Percentiles rank a stretch among this genome's conserved stretches.
These are phyloP conservation scores for Cladophialophora chaetospira DNA, from an alignment of 2,329 filamentous ascomycete species.

Conservation along the genomic window DNA sequence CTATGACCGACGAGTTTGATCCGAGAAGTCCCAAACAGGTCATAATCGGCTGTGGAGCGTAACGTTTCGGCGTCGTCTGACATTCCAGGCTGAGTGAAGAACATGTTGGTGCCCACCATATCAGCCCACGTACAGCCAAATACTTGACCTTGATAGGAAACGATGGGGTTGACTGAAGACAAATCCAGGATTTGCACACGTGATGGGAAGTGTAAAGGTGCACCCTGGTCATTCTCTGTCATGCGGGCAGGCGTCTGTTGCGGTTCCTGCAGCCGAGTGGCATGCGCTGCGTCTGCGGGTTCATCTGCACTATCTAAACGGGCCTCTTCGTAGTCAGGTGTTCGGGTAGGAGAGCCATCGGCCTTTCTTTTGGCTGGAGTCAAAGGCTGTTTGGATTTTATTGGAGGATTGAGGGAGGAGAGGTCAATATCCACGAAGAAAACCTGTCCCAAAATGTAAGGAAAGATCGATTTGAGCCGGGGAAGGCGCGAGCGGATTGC, in stretches of 20 bases:
- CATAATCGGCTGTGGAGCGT: conserved; percentile 55
- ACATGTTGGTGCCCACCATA: conserved; percentile 79
- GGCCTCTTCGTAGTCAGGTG: conserved; percentile 21
- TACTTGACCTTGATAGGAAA: conserved; percentile 76
- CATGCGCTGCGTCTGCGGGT: conserved; percentile 8
- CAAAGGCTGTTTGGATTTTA: conserved; percentile 32
- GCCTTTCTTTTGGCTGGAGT: conserved; percentile 20
- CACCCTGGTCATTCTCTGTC: conserved; percentile 41
- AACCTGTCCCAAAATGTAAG: conserved; percentile 43
- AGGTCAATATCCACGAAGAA: conserved; percentile 64
- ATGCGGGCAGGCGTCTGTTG: conserved; percentile 28
- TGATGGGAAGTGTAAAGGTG: conserved; percentile 36
- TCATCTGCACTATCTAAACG: not conserved
- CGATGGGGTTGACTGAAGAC: conserved; percentile 72
- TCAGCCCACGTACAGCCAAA: conserved; percentile 81
- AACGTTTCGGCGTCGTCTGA: conserved; percentile 37
- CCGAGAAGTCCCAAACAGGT: conserved; percentile 71
- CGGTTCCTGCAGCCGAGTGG: conserved; percentile 20
- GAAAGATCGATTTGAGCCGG: conserved; percentile 3
- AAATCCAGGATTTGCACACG: conserved; percentile 78
- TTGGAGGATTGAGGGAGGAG: conserved; percentile 46
- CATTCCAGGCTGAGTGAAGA: conserved; percentile 65
- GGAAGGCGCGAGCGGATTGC: not conserved
- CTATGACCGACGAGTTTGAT: conserved; percentile 70
- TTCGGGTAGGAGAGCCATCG: conserved; percentile 9